These are phyloP conservation scores for Colletotrichum brevisporum DNA, from an alignment of 2,329 filamentous ascomycete species.

Conservation along the genomic window DNA sequence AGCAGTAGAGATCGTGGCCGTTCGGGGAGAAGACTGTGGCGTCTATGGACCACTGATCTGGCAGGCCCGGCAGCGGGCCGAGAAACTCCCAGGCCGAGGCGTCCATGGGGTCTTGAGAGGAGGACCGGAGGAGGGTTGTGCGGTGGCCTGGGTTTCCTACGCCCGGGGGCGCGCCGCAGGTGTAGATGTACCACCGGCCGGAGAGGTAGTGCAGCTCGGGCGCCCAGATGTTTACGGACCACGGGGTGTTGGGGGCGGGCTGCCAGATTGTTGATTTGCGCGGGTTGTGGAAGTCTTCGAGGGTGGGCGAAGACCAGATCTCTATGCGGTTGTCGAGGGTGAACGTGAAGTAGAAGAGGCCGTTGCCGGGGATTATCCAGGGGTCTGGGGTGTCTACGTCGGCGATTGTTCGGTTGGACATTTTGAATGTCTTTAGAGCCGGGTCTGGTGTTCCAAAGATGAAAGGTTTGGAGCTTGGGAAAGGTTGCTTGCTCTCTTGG, in stretches of 20 bases:
- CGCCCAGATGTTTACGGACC: slow-evolving; percentile 44
- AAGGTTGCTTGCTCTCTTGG: too few species aligned
- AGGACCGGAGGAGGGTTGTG: slow-evolving; percentile 54
- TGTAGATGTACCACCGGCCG: slow-evolving; percentile 50
- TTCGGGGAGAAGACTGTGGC: slow-evolving; percentile 65
- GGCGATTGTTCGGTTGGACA: slow-evolving; percentile 49
- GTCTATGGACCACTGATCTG: slow-evolving; percentile 67
- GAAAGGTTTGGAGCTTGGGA: too few species aligned
- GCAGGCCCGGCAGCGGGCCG: slow-evolving; percentile 63
- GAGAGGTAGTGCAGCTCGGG: slow-evolving; percentile 44
- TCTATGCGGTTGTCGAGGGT: slow-evolving; percentile 52
- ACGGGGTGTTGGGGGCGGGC: slow-evolving; percentile 38
- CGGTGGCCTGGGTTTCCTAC: slow-evolving; percentile 62
- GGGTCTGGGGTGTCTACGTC: slow-evolving; percentile 49
- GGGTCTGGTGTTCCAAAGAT: not conserved
- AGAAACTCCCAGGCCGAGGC: slow-evolving; percentile 65
- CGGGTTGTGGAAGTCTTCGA: slow-evolving; percentile 49
- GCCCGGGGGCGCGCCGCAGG: slow-evolving; percentile 61
- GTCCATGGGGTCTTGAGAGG: slow-evolving; percentile 54
- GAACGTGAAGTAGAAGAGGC: slow-evolving; percentile 50
- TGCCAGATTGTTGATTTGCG: slow-evolving; percentile 47
- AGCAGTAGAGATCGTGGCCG: slow-evolving; percentile 64
- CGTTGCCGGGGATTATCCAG: slow-evolving; percentile 47
- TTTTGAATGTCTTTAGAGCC: slow-evolving; percentile 16
- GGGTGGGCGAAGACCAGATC: slow-evolving; percentile 49